Evolutionary conservation across 208 protist genomes (phyloP), one percentile per base, ranked within the genome.

Genomic region (Naegleria gruberi): DNA sequence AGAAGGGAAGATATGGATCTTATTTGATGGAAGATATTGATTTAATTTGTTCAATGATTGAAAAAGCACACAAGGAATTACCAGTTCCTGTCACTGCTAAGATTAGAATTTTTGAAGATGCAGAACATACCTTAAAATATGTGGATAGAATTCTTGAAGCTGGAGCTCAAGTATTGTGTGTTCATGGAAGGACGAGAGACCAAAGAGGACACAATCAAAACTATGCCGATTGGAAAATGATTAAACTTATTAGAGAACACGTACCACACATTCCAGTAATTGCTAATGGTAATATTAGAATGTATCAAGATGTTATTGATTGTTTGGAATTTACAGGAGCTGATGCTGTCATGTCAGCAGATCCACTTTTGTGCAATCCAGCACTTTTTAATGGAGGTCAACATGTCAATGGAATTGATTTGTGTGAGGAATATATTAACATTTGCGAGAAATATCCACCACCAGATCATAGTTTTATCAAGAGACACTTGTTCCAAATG

Each of bases 61-160:
- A 77, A 17, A 81, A 26, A 34, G 6, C 42, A 19, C 45, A 81
- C 37, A 88, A 42, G 26, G 84, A 88, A 90, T 93, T 97, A 51
- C 90, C 91, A 90, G 94, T 98, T 74, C 96, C 97, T 15, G 96
- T 98, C 40, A 98, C 96, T 46, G 95, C 91, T 45, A 98, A 98
- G 74, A 97, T 98, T 82, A 93, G 96, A n/a, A 93, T 97, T 1
- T 97, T 97, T 91, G 93, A 95, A 82, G 95, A 97, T 87, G 92
- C 93, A 51, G 93, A 94, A 10, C 93, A 96, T 45, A 96, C 96
- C 41, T 86, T 98, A 44, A 91, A 92, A 42, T 97, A 97, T 92
- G 96, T 95, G 23, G 90, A 93, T 55, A 97, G 97, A 94, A 57
- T 98, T 12, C 92, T 93, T 0, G 95, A 95, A 88, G 95, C 96